These are phyloP conservation scores for Dysphania ambrosioides DNA, from an alignment of 148 eudicot genomes.

Conservation along the genomic window DNA sequence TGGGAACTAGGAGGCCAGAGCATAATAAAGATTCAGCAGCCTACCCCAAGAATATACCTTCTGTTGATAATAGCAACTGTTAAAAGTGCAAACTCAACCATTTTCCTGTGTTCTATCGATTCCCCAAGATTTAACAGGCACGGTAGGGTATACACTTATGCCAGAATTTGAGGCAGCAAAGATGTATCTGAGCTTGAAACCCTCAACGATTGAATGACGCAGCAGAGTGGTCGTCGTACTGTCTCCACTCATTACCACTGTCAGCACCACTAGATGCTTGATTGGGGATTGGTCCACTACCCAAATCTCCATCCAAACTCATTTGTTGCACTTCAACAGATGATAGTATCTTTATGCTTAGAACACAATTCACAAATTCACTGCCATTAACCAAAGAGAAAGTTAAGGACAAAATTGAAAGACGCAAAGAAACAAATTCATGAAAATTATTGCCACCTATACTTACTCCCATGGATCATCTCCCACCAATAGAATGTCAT, in stretches of 20 bases:
- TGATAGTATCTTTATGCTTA: slow-evolving; percentile 92
- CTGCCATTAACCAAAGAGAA: slow-evolving; percentile 35
- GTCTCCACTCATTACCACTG: slow-evolving; percentile 92
- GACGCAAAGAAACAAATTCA: neutral
- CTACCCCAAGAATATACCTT: neutral
- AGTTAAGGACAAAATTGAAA: neutral
- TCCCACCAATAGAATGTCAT: slow-evolving; percentile 89
- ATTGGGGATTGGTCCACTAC: slow-evolving; percentile 54
- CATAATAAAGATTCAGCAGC: neutral
- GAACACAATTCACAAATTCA: slow-evolving; percentile 94
- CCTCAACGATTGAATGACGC: slow-evolving; percentile 66
- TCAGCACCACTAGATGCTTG: slow-evolving; percentile 90
- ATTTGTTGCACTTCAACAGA: slow-evolving; percentile 89
- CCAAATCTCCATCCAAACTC: slow-evolving; percentile 93
- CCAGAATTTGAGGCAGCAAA: neutral
- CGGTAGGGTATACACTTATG: neutral
- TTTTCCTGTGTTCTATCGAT: neutral
- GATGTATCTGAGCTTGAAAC: neutral
- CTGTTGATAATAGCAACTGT: neutral
- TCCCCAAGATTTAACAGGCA: neutral
- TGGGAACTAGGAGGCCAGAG: neutral
- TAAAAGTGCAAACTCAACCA: neutral
- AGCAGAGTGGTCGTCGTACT: slow-evolving; percentile 76
- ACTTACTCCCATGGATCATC: slow-evolving; percentile 99
- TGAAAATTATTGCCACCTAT: neutral